Evolutionary conservation across 129 eudicot species (phyloP).

Genomic region (Ambrosia artemisiifolia): DNA sequence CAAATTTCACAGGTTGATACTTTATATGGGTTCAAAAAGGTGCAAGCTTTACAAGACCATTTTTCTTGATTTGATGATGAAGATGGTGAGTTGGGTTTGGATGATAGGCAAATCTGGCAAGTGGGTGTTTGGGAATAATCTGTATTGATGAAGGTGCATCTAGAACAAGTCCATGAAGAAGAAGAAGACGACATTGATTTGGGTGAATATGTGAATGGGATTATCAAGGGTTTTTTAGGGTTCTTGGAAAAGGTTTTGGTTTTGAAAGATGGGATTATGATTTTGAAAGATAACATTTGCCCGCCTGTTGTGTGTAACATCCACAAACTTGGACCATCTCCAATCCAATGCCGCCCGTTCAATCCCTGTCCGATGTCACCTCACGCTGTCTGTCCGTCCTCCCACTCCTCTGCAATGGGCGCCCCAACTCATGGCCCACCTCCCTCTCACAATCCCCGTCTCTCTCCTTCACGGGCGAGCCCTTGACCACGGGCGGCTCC

Average conservation of each 20-base stretch:
- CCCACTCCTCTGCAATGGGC: too few species aligned
- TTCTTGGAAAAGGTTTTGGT: constrained; percentile 20
- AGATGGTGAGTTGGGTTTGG: constrained; percentile 30
- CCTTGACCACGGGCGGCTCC: too few species aligned
- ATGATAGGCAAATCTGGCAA: constrained; percentile 69
- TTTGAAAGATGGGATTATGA: constrained; percentile 12
- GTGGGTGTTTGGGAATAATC: constrained; percentile 37
- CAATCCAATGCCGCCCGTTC: too few species aligned
- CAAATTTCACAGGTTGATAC: constrained; percentile 61
- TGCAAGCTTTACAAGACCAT: constrained; percentile 92
- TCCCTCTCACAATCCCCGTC: too few species aligned
- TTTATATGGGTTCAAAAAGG: constrained; percentile 58
- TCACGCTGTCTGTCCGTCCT: too few species aligned
- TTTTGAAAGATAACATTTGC: constrained; percentile 31
- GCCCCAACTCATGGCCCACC: too few species aligned
- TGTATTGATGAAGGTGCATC: constrained; percentile 81
- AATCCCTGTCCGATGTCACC: too few species aligned
- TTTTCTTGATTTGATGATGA: constrained; percentile 35
- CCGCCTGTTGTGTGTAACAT: constrained; percentile 11
- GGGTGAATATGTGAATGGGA: background rate
- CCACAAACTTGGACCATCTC: too few species aligned
- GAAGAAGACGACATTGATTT: constrained; percentile 44
- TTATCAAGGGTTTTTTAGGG: constrained; percentile 40
- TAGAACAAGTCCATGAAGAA: constrained; percentile 72
- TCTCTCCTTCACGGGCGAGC: too few species aligned